Conservation (phyloP, 176 grass and related monocot species). For the Poa pratensis region DNA sequence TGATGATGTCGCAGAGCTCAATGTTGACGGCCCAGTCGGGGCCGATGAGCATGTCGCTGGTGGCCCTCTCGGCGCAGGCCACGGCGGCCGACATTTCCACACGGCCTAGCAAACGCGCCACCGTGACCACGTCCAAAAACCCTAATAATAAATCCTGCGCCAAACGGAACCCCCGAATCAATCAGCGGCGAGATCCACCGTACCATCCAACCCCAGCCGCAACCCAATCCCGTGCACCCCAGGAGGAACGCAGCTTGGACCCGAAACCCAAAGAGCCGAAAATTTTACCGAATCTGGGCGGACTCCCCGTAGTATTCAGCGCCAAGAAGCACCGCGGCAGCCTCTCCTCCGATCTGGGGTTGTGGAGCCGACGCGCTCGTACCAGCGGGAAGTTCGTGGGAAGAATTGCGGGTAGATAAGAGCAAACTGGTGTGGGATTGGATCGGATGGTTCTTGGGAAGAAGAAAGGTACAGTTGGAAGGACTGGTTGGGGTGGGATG, state of each 20-base stretch:
- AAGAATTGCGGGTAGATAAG: not conserved
- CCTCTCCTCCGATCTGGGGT: constrained; percentile 10
- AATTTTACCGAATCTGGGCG: constrained; percentile 47
- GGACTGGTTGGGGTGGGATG: constrained; percentile 24
- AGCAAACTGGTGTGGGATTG: constrained; percentile 39
- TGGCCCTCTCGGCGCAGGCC: constrained; percentile 84
- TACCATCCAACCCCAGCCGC: not conserved
- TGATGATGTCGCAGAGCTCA: constrained; percentile 99
- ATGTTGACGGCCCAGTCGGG: constrained; percentile 98
- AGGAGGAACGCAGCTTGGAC: not conserved
- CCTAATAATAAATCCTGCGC: constrained; percentile 57
- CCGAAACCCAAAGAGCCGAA: not conserved
- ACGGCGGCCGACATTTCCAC: constrained; percentile 56
- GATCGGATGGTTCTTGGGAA: constrained; percentile 46
- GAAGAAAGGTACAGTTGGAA: not conserved
- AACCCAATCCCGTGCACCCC: not conserved
- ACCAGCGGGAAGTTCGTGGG: not conserved
- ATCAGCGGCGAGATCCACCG: constrained; percentile 45
- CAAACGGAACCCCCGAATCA: not conserved
- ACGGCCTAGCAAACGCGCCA: not conserved
- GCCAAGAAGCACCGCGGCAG: not conserved
- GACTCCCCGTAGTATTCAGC: constrained; percentile 30
- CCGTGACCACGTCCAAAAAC: constrained; percentile 16
- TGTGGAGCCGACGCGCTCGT: not conserved
- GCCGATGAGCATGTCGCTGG: constrained; percentile 87